Conservation (phyloP, 192 early-diverging fungal genomes). For the Coemansia sp. region DNA sequence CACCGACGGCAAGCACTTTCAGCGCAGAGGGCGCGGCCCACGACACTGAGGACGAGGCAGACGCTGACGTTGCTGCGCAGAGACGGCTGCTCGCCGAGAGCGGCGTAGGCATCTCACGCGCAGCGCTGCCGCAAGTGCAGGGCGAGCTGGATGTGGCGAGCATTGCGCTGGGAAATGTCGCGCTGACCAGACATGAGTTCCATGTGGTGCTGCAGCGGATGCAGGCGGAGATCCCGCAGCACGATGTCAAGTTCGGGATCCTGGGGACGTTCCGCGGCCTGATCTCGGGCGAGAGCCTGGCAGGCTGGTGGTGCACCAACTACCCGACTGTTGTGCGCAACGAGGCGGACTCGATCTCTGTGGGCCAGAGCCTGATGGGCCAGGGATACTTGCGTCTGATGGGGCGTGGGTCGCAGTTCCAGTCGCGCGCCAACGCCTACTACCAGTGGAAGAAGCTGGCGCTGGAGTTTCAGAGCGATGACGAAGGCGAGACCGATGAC, state of each 20-base stretch:
- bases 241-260: constrained; percentile 69
- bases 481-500: constrained; percentile 51
- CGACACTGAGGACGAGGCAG: constrained; percentile 25
- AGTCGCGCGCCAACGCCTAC: constrained; percentile 59
- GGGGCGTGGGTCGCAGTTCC: constrained; percentile 70
- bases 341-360: constrained; percentile 61
- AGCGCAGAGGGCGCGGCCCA: not conserved
- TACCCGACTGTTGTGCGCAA: constrained; percentile 58
- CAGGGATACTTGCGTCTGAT: constrained; percentile 67
- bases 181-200: constrained; percentile 62
- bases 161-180: constrained; percentile 59
- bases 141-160: constrained; percentile 48
- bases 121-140: constrained; percentile 20
- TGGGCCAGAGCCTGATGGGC: constrained; percentile 69
- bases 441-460: constrained; percentile 73
- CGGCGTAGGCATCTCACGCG: constrained; percentile 10
- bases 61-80: constrained; percentile 31
- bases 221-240: constrained; percentile 60
- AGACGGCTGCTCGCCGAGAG: constrained; percentile 25
- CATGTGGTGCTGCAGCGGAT: constrained; percentile 63
- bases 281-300: constrained; percentile 67
- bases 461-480: constrained; percentile 56
- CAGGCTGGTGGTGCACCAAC: constrained; percentile 72
- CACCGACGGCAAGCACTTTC: not conserved
- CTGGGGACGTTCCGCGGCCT: constrained; percentile 64